Percentiles rank a stretch among this genome's conserved stretches.
Evolutionary conservation across 768 basidiomycete genomes (phyloP).

Genomic region (Tylopilus subfusipes): DNA sequence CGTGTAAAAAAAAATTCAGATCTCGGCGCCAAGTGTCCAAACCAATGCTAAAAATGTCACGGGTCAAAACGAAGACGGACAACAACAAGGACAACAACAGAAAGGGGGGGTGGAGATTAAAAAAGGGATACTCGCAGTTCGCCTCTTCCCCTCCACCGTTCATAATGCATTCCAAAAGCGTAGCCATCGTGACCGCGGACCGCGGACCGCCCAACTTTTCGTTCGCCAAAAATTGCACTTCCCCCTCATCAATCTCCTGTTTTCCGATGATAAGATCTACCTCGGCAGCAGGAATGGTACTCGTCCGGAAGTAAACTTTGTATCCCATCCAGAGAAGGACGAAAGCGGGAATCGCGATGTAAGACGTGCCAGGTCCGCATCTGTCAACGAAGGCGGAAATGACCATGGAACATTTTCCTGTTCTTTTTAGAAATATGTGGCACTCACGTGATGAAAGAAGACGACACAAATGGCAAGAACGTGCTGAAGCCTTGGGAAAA

Average conservation of each 20-base stretch:
- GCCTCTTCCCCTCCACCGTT: too few relatives aligned
- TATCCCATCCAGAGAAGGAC: conserved; percentile 9
- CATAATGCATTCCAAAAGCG: too few relatives aligned
- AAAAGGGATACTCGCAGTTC: too few relatives aligned
- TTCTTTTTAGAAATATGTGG: conserved; percentile 12
- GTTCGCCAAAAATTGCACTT: conserved; percentile 45
- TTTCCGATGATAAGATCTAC: conserved; percentile 62
- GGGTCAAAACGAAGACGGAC: too few relatives aligned
- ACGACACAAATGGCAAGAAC: conserved; percentile 41
- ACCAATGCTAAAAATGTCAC: neutral
- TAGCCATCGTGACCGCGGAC: too few relatives aligned
- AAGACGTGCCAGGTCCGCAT: conserved; percentile 8
- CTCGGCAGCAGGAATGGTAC: conserved; percentile 36
- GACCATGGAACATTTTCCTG: conserved; percentile 15
- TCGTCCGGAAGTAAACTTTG: conserved; percentile 25
- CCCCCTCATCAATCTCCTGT: conserved; percentile 60
- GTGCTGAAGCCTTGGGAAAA: conserved; percentile 17
- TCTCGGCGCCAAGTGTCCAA: neutral
- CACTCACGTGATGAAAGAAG: conserved; percentile 60
- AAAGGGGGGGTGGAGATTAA: too few relatives aligned
- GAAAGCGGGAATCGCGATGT: conserved; percentile 18
- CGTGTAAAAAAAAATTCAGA: neutral
- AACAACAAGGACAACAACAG: too few relatives aligned
- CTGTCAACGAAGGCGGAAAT: conserved; percentile 24
- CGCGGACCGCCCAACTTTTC: conserved; percentile 41